Evolutionary conservation across 129 eudicot genomes (phyloP).

Genomic region (Arctium lappa): DNA sequence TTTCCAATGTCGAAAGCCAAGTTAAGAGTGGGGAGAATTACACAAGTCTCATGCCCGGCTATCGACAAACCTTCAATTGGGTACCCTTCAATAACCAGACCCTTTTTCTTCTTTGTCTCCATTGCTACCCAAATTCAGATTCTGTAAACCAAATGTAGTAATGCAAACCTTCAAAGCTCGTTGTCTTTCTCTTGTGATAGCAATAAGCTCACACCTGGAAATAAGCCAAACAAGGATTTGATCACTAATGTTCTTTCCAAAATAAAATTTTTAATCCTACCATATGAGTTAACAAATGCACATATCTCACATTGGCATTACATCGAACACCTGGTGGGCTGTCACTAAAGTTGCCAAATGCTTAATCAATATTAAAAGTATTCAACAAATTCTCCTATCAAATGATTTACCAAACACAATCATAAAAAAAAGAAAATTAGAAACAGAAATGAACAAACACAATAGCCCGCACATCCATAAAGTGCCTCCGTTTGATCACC

Average conservation of each 20-base stretch:
- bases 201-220: constrained; percentile 2
- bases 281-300: background rate
- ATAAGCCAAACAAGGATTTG: background rate
- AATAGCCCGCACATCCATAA: background rate
- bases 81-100: constrained; percentile 60
- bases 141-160: background rate
- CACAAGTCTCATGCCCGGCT: constrained; percentile 93
- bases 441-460: background rate
- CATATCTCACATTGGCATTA: constrained; percentile 21
- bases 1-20: constrained; percentile 89
- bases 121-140: constrained; percentile 14
- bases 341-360: background rate
- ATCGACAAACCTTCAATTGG: constrained; percentile 81
- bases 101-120: constrained; percentile 46
- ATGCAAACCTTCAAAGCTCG: background rate
- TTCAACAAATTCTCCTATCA: background rate
- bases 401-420: background rate
- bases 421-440: background rate
- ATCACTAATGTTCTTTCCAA: background rate
- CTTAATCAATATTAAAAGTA: background rate
- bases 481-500: no score
- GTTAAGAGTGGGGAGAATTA: constrained; percentile 67
- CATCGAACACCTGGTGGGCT: constrained; percentile 23
- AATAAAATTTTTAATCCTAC: background rate
- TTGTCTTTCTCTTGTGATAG: constrained; percentile 3